Percentiles rank a stretch among this genome's conserved stretches.
Conservation (phyloP, 768 basidiomycete species). For the Termitomyces sp. region DNA sequence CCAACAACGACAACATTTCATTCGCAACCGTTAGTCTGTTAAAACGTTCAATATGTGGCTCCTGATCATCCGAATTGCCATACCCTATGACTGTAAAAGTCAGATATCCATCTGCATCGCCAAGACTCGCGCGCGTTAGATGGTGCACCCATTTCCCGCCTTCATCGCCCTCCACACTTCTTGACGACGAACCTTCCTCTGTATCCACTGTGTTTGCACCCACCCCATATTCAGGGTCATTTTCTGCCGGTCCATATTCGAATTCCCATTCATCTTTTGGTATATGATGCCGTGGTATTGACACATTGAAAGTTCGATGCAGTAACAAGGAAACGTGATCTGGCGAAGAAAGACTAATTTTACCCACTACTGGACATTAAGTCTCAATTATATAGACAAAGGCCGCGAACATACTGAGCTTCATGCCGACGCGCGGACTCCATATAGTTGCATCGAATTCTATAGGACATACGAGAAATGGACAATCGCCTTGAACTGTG, state of each 20-base stretch:
- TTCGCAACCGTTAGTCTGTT: constrained; percentile 81
- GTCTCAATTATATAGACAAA: background rate
- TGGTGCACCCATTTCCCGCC: constrained; percentile 80
- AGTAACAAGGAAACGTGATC: constrained; percentile 89
- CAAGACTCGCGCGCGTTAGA: constrained; percentile 61
- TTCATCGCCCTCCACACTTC: constrained; percentile 29
- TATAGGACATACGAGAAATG: constrained; percentile 71
- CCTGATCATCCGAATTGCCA: constrained; percentile 18
- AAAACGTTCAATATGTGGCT: constrained; percentile 4
- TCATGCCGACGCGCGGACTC: constrained; percentile 81
- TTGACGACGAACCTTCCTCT: constrained; percentile 13
- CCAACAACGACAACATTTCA: constrained; percentile 87
- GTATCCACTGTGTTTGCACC: constrained; percentile 23
- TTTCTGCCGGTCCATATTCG: constrained; percentile 78
- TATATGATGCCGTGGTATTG: constrained; percentile 90
- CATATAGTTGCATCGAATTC: constrained; percentile 83
- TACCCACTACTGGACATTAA: constrained; percentile 52
- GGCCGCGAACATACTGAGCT: constrained; percentile 49
- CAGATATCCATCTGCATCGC: constrained; percentile 58
- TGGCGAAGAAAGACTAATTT: constrained; percentile 82
- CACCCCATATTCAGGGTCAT: constrained; percentile 65
- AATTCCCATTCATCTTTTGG: constrained; percentile 77
- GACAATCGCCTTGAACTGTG: constrained; percentile 74
- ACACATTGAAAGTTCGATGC: constrained; percentile 90
- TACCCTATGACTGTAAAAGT: constrained; percentile 90